Conservation (phyloP, 495 filamentous ascomycete species). For the Aspergillus conjunctus region DNA sequence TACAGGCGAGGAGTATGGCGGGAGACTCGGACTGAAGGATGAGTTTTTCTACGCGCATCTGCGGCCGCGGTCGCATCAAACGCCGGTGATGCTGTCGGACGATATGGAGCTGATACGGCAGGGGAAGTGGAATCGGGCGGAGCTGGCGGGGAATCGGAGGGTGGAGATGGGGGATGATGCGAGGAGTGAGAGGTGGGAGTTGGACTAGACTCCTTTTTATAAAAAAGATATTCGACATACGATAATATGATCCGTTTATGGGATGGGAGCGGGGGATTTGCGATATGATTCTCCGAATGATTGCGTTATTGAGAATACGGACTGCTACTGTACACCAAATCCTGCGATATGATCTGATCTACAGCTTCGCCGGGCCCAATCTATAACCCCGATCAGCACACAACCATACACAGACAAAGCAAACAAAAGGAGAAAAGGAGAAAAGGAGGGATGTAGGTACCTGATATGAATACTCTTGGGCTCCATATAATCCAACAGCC, state of each 20-base stretch:
- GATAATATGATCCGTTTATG: not conserved
- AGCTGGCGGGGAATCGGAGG: not conserved
- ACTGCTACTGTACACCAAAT: too few species aligned
- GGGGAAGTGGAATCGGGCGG: not conserved
- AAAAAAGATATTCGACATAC: not conserved
- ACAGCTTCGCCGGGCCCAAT: not conserved
- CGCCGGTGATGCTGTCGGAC: not conserved
- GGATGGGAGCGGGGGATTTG: too few species aligned
- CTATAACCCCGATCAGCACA: not conserved
- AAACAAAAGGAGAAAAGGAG: too few species aligned
- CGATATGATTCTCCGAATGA: too few species aligned
- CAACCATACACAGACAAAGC: not conserved
- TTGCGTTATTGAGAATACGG: too few species aligned
- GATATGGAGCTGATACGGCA: not conserved
- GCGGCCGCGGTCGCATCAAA: not conserved
- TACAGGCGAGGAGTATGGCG: not conserved
- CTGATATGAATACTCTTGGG: constrained; percentile 15
- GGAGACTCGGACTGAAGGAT: not conserved
- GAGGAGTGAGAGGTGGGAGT: too few species aligned
- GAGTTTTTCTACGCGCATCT: not conserved
- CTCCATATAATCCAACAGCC: constrained; percentile 15
- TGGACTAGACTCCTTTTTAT: not conserved
- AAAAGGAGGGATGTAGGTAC: constrained; percentile 4
- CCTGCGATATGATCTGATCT: too few species aligned
- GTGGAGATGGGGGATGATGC: too few species aligned